Conservation (phyloP, 495 filamentous ascomycete genomes). For the Rostrohypoxylon terebratum region DNA sequence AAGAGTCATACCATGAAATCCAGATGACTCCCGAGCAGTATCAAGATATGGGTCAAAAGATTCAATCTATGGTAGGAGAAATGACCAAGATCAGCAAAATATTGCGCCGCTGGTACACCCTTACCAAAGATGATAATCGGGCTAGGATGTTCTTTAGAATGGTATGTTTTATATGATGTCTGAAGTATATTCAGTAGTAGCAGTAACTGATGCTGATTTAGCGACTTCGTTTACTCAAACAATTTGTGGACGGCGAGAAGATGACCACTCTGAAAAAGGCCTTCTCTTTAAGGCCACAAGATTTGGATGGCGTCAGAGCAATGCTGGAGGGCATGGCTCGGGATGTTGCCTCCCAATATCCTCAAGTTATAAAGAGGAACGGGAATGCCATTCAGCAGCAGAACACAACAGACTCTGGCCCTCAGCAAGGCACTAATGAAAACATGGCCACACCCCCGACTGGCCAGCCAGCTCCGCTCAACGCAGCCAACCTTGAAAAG, state of each 20-base stretch:
- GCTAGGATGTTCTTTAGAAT: conserved; percentile 59
- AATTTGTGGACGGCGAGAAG: conserved; percentile 67
- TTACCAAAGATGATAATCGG: conserved; percentile 57
- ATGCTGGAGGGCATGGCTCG: conserved; percentile 58
- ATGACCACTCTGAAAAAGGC: conserved; percentile 62
- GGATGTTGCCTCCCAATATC: conserved; percentile 43
- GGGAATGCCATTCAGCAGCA: conserved; percentile 28
- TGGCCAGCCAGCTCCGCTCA: conserved; percentile 64
- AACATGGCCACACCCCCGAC: conserved; percentile 36
- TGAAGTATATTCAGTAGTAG: neutral
- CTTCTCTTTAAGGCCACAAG: conserved; percentile 68
- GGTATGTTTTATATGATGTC: conserved; percentile 53
- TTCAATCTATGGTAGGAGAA: conserved; percentile 46
- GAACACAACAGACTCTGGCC: conserved; percentile 29
- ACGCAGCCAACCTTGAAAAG: conserved; percentile 75
- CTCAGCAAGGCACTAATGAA: conserved; percentile 38
- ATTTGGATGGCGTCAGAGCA: conserved; percentile 63
- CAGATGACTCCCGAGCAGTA: conserved; percentile 55
- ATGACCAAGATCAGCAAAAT: conserved; percentile 54
- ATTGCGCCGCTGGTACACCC: conserved; percentile 56
- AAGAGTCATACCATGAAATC: conserved; percentile 51
- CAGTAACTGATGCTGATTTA: conserved; percentile 44
- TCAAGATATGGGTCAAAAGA: conserved; percentile 49
- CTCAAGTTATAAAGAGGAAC: conserved; percentile 39
- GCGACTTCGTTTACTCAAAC: conserved; percentile 68